A percentile compares a stretch with the other conserved stretches of the same genome.
phyloP scores from a whole-genome alignment of 1,284 basidiomycete species.

The Gomphus sp. region DNA sequence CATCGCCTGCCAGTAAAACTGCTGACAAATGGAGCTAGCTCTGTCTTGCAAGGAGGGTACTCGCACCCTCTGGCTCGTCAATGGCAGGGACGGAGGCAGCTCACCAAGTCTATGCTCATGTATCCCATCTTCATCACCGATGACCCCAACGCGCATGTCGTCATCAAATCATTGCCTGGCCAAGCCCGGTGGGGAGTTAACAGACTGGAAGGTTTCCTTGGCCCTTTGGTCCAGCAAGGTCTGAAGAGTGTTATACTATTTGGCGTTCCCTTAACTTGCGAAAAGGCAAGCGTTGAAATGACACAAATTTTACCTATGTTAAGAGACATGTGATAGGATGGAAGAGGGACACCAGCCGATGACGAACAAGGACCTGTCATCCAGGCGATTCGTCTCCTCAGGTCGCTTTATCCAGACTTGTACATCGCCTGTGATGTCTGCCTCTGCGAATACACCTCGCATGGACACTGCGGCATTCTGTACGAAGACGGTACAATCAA shows the following conservation, averaged over 20 bases:
- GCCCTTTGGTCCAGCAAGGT: constrained; percentile 84
- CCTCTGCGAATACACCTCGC: constrained; percentile 98
- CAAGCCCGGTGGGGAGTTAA: constrained; percentile 94
- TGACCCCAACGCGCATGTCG: constrained; percentile 74
- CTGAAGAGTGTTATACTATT: constrained; percentile 91
- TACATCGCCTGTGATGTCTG: constrained; percentile 95
- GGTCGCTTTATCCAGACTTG: constrained; percentile 69
- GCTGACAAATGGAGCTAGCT: constrained; percentile 28
- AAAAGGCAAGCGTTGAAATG: constrained; percentile 59
- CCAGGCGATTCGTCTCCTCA: constrained; percentile 74
- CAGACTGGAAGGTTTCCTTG: constrained; percentile 81
- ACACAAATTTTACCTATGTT: neutral
- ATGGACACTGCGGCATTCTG: constrained; percentile 93
- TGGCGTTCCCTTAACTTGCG: constrained; percentile 82
- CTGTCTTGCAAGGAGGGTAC: constrained; percentile 88
- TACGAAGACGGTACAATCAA: constrained; percentile 68
- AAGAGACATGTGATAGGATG: constrained; percentile 48
- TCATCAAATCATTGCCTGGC: constrained; percentile 72
- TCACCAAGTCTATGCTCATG: constrained; percentile 92
- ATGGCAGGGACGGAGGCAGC: constrained; percentile 70
- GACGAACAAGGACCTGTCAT: constrained; percentile 90
- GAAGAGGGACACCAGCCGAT: constrained; percentile 79
- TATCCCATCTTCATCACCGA: constrained; percentile 97
- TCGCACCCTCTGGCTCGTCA: constrained; percentile 80
- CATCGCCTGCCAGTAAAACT: neutral